Conservation (phyloP, 768 basidiomycete genomes). For the Leucosporidium creatinivorum region DNA sequence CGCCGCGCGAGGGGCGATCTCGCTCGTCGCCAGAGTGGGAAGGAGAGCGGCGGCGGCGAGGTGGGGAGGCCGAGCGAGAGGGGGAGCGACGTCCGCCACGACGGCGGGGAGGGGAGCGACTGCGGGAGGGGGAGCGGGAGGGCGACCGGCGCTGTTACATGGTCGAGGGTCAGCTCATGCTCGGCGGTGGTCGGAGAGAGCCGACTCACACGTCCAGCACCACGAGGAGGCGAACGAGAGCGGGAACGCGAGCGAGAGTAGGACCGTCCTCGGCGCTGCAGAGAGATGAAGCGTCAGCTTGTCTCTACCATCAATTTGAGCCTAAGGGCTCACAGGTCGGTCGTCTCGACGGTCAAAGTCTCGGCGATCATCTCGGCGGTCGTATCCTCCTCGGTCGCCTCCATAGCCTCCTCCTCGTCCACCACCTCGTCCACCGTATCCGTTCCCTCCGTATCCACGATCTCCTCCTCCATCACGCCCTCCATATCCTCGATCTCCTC, state of each 20-base stretch:
- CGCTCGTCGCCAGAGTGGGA: background rate
- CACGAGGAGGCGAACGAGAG: background rate
- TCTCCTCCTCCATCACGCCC: constrained; percentile 35
- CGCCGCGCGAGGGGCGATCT: background rate
- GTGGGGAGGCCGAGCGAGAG: background rate
- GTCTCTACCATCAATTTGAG: too few species aligned
- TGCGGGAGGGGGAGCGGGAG: constrained; percentile 8
- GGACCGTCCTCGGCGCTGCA: background rate
- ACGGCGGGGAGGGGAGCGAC: background rate
- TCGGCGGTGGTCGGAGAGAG: too few species aligned
- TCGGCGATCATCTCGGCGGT: constrained; percentile 34
- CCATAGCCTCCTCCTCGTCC: background rate
- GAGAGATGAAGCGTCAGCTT: background rate
- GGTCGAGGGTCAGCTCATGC: too few species aligned
- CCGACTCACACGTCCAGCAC: too few species aligned
- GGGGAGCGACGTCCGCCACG: background rate
- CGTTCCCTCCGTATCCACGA: constrained; percentile 43
- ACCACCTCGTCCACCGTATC: background rate
- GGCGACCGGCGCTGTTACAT: background rate
- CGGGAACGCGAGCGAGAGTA: constrained; percentile 5
- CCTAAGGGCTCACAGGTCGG: background rate
- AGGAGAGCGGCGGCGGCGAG: constrained; percentile 6
- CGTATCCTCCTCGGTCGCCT: constrained; percentile 1
- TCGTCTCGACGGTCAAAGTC: constrained; percentile 42
- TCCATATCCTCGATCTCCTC: background rate